Conservation (phyloP, 805 yeast species). For the Naumovozyma baii region DNA sequence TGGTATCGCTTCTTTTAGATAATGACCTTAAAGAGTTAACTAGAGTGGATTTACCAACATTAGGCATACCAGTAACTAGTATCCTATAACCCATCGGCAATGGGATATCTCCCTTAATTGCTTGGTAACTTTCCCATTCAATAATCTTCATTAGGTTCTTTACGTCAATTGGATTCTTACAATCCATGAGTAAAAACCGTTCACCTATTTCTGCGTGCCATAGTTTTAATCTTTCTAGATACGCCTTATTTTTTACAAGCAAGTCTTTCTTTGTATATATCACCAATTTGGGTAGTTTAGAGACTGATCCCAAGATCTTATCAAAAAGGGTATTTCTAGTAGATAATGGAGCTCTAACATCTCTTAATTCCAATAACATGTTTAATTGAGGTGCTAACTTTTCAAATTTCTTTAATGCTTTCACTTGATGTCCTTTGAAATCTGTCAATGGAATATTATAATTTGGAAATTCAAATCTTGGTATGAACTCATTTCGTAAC, state of each 20-base stretch:
- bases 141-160: constrained; percentile 41
- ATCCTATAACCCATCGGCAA: constrained; percentile 78
- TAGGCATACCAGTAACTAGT: constrained; percentile 89
- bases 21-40: constrained; percentile 61
- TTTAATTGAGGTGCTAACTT: constrained; percentile 72
- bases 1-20: constrained; percentile 12
- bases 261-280: constrained; percentile 71
- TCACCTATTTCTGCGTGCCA: constrained; percentile 41
- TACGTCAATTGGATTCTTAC: constrained; percentile 44
- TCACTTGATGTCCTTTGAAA: constrained; percentile 85
- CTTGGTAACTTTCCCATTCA: constrained; percentile 33
- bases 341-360: constrained; percentile 79
- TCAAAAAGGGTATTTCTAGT: constrained; percentile 77
- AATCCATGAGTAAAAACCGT: constrained; percentile 47
- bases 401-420: constrained; percentile 59
- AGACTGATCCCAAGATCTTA: constrained; percentile 32
- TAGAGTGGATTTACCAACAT: constrained; percentile 90
- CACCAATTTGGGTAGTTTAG: constrained; percentile 35
- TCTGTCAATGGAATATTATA: constrained; percentile 63
- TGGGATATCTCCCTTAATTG: constrained; percentile 37
- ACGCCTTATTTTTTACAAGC: constrained; percentile 6
- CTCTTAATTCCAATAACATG: constrained; percentile 74
- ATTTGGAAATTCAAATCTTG: constrained; percentile 64
- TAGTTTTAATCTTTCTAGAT: constrained; percentile 26
- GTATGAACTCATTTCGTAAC: constrained; percentile 37